These are phyloP conservation scores for Trichoderma endophyticum DNA, from an alignment of 2,329 filamentous ascomycete species.

Conservation along the genomic window DNA sequence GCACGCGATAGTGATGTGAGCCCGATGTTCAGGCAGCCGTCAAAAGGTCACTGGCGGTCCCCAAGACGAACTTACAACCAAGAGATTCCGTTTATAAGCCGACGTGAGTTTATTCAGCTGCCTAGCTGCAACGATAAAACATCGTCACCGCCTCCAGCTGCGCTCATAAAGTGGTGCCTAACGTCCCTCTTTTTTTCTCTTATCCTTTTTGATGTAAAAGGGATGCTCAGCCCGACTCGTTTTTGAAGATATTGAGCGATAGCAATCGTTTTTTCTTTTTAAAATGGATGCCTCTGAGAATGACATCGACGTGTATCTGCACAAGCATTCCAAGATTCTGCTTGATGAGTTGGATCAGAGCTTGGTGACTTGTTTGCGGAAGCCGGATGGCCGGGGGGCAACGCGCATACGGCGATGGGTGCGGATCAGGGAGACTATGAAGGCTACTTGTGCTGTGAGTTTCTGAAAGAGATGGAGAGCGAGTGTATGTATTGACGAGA, in stretches of 20 bases:
- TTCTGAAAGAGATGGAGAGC: background rate
- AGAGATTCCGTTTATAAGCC: background rate
- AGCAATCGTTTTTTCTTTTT: background rate
- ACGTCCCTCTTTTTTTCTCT: background rate
- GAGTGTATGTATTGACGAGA: background rate
- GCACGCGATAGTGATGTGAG: background rate
- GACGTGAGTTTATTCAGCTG: background rate
- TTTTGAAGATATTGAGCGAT: background rate
- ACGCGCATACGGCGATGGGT: slow-evolving; percentile 47
- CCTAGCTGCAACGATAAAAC: background rate
- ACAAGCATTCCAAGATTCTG: slow-evolving; percentile 57
- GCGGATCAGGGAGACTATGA: slow-evolving; percentile 46
- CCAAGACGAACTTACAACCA: background rate
- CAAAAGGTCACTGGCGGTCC: background rate
- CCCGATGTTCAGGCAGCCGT: background rate
- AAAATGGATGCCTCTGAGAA: slow-evolving; percentile 59
- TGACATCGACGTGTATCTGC: slow-evolving; percentile 60
- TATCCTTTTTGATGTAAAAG: background rate
- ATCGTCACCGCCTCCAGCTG: background rate
- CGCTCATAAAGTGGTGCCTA: slow-evolving; percentile 10
- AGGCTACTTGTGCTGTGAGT: slow-evolving; percentile 47
- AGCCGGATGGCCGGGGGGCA: slow-evolving; percentile 44
- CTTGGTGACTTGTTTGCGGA: slow-evolving; percentile 51
- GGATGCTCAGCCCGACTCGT: background rate
- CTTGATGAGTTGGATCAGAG: slow-evolving; percentile 56